Evolutionary conservation across 2,329 filamentous ascomycete species (phyloP).

Genomic region (Microcyclosporella mali): DNA sequence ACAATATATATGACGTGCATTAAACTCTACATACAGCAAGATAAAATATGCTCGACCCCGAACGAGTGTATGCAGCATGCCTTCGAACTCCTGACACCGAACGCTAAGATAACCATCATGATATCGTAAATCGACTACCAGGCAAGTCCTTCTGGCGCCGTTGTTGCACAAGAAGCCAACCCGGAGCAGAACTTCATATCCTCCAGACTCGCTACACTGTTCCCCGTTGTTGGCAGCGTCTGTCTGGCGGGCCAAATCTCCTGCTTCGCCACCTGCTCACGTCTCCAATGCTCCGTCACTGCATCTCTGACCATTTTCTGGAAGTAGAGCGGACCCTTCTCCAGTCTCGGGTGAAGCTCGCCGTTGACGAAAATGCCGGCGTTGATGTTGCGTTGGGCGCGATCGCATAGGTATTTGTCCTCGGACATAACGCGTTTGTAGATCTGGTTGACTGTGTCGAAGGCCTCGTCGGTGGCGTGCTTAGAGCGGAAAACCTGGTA

Average conservation of each 20-base stretch:
- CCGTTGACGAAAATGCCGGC: slow-evolving; percentile 57
- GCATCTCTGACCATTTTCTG: slow-evolving; percentile 47
- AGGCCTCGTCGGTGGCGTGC: slow-evolving; percentile 53
- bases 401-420: slow-evolving; percentile 57
- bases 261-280: slow-evolving; percentile 39
- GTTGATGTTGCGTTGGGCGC: slow-evolving; percentile 56
- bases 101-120: too few relatives aligned
- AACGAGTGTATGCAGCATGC: too few relatives aligned
- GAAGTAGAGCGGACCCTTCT: slow-evolving; percentile 54
- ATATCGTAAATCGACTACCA: not conserved
- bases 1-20: too few relatives aligned
- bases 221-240: slow-evolving; percentile 24
- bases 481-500: slow-evolving; percentile 61
- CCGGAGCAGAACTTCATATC: slow-evolving; percentile 28
- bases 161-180: slow-evolving; percentile 6
- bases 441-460: slow-evolving; percentile 51
- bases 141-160: not conserved
- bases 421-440: slow-evolving; percentile 60
- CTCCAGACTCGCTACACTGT: slow-evolving; percentile 14
- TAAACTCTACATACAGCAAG: too few relatives aligned
- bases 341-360: slow-evolving; percentile 55
- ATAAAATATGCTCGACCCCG: too few relatives aligned
- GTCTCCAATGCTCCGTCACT: slow-evolving; percentile 43
- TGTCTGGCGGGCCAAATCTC: slow-evolving; percentile 51
- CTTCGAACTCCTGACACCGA: too few relatives aligned